A percentile compares a stretch with the other conserved stretches of the same genome.
Evolutionary conservation across 208 protist genomes (phyloP).

Genomic region (Wallacemonas rigidus): DNA sequence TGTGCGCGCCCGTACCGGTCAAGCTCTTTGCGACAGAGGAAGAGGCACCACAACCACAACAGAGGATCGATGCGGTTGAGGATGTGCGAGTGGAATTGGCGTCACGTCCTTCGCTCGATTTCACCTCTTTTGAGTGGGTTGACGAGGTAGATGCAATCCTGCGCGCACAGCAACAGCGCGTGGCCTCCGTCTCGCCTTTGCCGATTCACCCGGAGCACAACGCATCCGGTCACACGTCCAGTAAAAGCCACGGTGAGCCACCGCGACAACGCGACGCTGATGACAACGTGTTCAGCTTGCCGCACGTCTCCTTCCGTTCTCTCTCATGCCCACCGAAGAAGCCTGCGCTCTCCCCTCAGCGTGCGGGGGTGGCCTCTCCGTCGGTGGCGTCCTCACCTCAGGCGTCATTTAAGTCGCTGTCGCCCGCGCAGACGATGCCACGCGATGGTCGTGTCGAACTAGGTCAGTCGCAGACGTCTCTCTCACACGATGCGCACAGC

Average conservation of each 20-base stretch:
- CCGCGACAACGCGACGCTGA: neutral
- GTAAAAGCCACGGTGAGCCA: neutral
- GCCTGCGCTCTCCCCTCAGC: neutral
- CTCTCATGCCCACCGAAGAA: neutral
- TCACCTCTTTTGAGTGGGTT: slow-evolving; percentile 55
- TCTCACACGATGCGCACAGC: no score
- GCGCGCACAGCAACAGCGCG: slow-evolving; percentile 44
- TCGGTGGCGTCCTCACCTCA: no score
- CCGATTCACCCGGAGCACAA: slow-evolving; percentile 23
- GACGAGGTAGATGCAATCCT: slow-evolving; percentile 36
- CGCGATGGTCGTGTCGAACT: no score
- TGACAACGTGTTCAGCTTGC: neutral
- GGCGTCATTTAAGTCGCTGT: no score
- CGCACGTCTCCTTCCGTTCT: slow-evolving; percentile 11
- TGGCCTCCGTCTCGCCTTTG: slow-evolving; percentile 30
- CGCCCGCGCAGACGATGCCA: no score
- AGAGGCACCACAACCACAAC: neutral
- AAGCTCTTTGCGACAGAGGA: neutral
- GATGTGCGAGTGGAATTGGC: neutral
- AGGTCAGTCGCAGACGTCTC: no score
- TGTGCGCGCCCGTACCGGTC: no score
- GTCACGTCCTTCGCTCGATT: slow-evolving; percentile 26
- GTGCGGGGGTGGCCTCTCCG: no score
- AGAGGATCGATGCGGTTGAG: no score
- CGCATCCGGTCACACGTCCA: neutral